These are phyloP conservation scores for Peronosclerospora sorghi DNA, from an alignment of 352 stramenopile genomes.

Conservation along the genomic window DNA sequence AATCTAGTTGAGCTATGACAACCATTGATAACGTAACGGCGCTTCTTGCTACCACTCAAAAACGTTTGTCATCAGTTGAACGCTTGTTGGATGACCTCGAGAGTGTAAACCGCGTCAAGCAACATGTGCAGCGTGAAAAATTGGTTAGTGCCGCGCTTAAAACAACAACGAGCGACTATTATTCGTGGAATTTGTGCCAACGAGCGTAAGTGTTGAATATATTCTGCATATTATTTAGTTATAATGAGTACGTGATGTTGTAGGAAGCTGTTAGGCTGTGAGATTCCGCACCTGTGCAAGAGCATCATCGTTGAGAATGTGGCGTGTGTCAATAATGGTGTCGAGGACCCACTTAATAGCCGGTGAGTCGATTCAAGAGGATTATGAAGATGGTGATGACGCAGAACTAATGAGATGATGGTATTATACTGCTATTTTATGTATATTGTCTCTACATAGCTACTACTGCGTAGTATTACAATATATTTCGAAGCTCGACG, in stretches of 20 bases:
- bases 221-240: not conserved
- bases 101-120: conserved; percentile 34
- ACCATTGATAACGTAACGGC: conserved; percentile 25
- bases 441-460: conserved; percentile 11
- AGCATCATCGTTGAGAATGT: conserved; percentile 86
- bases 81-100: conserved; percentile 36
- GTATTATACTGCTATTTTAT: not conserved
- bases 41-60: conserved; percentile 20
- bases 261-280: conserved; percentile 56
- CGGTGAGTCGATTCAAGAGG: conserved; percentile 21
- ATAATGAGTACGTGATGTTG: not conserved
- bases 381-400: not conserved
- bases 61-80: conserved; percentile 35
- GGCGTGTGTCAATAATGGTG: conserved; percentile 42
- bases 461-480: conserved; percentile 83
- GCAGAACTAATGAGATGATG: not conserved
- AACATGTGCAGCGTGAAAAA: conserved; percentile 29
- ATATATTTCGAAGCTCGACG: conserved; percentile 78
- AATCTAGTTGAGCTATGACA: conserved; percentile 13
- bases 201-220: conserved; percentile 28
- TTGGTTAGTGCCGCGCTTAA: conserved; percentile 58
- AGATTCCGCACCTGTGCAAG: conserved; percentile 73
- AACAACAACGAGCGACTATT: conserved; percentile 57
- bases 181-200: conserved; percentile 56
- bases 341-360: conserved; percentile 53